Base-by-base conservation (phyloP, 2,329 filamentous ascomycete species). In the Pseudocercospora macadamiae region DNA sequence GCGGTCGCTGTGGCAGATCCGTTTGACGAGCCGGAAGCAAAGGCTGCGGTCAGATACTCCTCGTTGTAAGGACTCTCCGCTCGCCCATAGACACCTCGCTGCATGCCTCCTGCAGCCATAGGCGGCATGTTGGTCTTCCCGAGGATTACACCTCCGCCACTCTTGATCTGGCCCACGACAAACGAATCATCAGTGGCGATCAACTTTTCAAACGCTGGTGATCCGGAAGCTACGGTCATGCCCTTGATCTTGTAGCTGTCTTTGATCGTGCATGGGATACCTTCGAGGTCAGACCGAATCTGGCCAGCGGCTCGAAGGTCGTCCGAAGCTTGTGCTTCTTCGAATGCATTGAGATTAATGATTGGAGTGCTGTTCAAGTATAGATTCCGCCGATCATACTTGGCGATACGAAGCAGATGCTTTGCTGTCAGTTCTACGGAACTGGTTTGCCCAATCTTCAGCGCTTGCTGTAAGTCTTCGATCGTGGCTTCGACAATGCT, bases 51-150 rank as follows among this genome's bases (percentile, higher is more conserved):
- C 1, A 83, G 71, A 42, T 80, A 85, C 0, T 78, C 74, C 0
- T 63, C 53, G 44, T 83, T 84, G 64, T 85, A 85, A 0, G 83
- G 82, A 12, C 76, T 81, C 63, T 84, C 81, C 0, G 83, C 79
- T 2, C 82, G 74, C 0, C 83, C 82, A 59, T 83, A 84, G 0
- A 81, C 59, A 0, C 83, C 83, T 4, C 82, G 74, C 58, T 83
- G 81, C 75, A 82, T 82, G 0, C 83, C 83, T 0, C 82, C 82
- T n/a, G 79, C 78, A 1, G 82, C 82, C 80, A 85, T 83, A 0
- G 83, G 78, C 0, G 80, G 82, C 82, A 85, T 83, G 56, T 85
- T 86, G 0, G 83, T 84, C 51, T 78, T 77, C 0, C 83, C 83
- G 0, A 84, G 69, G 9, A 83, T 64, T 1, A 83, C 71, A 0